Evolutionary conservation across 768 basidiomycete genomes (phyloP).

Genomic region (Leccinum aurantiacum): DNA sequence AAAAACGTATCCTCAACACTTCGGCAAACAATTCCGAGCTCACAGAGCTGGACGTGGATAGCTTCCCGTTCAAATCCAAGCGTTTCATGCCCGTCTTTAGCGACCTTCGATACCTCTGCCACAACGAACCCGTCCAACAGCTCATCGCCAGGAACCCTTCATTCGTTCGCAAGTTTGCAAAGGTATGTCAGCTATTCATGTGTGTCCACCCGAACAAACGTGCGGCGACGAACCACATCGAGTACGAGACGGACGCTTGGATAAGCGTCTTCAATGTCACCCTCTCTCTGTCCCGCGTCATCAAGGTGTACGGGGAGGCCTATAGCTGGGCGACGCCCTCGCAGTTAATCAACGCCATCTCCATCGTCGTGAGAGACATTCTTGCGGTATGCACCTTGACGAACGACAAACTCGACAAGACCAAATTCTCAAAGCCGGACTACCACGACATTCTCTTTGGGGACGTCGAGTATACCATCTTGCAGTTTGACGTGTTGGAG

Average conservation of each 20-base stretch:
- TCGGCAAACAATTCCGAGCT: conserved; percentile 18
- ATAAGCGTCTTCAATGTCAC: conserved; percentile 96
- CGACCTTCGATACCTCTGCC: conserved; percentile 82
- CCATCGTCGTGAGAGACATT: conserved; percentile 68
- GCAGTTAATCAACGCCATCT: conserved; percentile 66
- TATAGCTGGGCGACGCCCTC: conserved; percentile 58
- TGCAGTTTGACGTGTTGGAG: conserved; percentile 76
- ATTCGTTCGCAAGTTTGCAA: conserved; percentile 69
- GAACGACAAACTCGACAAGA: conserved; percentile 67
- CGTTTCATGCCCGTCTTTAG: conserved; percentile 95
- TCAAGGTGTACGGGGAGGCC: conserved; percentile 86
- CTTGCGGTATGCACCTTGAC: conserved; percentile 66
- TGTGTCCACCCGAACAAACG: conserved; percentile 90
- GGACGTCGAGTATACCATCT: conserved; percentile 53
- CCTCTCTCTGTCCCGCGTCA: conserved; percentile 82
- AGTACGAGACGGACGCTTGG: conserved; percentile 97
- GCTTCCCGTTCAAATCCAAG: conserved; percentile 88
- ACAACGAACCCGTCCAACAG: conserved; percentile 76
- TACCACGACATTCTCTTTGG: conserved; percentile 73
- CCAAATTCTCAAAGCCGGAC: conserved; percentile 58
- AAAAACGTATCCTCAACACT: conserved; percentile 58
- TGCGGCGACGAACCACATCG: conserved; percentile 79
- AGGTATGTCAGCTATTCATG: conserved; percentile 87
- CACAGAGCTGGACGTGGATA: conserved; percentile 71
- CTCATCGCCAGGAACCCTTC: conserved; percentile 69